phyloP scores from a whole-genome alignment of 2,329 filamentous ascomycete genomes.

The Aspergillus brunneoviolaceus region DNA sequence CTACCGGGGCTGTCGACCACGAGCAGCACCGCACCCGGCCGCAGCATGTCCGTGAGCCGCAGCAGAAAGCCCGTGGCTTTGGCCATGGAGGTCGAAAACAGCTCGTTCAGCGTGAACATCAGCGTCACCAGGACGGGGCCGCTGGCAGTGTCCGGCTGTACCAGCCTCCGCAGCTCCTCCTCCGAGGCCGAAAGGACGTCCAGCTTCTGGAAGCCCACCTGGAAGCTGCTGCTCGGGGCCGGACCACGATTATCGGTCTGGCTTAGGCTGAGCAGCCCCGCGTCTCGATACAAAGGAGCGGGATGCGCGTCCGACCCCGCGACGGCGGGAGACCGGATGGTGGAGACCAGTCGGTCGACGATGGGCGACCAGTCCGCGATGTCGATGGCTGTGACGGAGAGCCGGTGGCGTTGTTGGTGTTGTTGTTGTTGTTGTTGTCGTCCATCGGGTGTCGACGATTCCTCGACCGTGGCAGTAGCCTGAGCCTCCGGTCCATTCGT shows the following conservation, averaged over 20 bases:
- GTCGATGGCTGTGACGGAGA: conserved; percentile 69
- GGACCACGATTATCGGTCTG: too few relatives aligned
- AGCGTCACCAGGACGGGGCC: conserved; percentile 66
- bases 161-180: conserved; percentile 38
- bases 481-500: background rate
- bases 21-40: conserved; percentile 66
- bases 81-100: conserved; percentile 75
- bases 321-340: conserved; percentile 48
- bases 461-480: background rate
- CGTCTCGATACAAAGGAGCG: conserved; percentile 26
- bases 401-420: background rate
- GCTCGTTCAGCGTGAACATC: conserved; percentile 93
- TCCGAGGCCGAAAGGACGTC: conserved; percentile 51
- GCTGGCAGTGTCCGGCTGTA: conserved; percentile 16
- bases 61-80: conserved; percentile 76
- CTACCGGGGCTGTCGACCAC: conserved; percentile 92
- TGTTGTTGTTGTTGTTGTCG: background rate
- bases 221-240: conserved; percentile 19
- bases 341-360: conserved; percentile 56
- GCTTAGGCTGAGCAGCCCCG: too few relatives aligned
- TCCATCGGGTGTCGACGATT: too few relatives aligned
- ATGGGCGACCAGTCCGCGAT: conserved; percentile 74
- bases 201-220: conserved; percentile 47
- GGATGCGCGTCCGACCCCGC: conserved; percentile 28
- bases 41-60: conserved; percentile 60